Conservation (phyloP, 345 rosid genomes). For the Syzygium jambos region DNA sequence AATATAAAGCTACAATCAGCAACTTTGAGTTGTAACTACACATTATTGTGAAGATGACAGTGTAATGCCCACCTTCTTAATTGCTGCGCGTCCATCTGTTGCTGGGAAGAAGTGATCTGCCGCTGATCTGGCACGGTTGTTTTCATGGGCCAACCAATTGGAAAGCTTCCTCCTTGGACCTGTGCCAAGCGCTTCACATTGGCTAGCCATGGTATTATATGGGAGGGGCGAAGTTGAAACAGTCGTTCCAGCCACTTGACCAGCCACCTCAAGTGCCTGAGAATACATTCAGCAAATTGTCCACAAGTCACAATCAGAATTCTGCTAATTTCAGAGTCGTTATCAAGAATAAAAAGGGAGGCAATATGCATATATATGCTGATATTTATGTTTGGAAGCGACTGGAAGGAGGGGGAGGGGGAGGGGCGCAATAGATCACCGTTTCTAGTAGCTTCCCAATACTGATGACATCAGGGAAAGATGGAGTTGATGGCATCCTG, state of each 20-base stretch:
- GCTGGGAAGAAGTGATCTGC: conserved; percentile 13
- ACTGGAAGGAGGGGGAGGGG: not conserved
- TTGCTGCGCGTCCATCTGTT: conserved; percentile 16
- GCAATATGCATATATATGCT: not conserved
- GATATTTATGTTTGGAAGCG: not conserved
- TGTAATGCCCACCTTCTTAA: conserved; percentile 33
- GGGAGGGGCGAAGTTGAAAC: conserved; percentile 86
- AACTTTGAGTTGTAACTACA: not conserved
- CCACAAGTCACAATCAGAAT: not conserved
- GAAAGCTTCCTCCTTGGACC: conserved; percentile 83
- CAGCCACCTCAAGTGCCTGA: conserved; percentile 93
- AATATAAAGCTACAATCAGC: not conserved
- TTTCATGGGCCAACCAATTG: conserved; percentile 75
- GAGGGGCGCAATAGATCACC: conserved; percentile 25
- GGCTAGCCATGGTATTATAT: conserved; percentile 65
- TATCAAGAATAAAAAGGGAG: not conserved
- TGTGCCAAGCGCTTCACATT: conserved; percentile 79
- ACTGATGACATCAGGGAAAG: conserved; percentile 59
- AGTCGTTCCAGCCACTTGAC: conserved; percentile 84
- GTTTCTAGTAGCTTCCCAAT: conserved; percentile 90
- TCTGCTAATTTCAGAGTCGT: not conserved
- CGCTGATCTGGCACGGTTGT: conserved; percentile 17
- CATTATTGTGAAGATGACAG: not conserved
- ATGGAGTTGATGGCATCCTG: conserved; percentile 55
- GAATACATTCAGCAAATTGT: not conserved